A percentile compares a stretch with the other conserved stretches of the same genome.
phyloP scores from a whole-genome alignment of 768 basidiomycete genomes.

The Tulasnella sp. region DNA sequence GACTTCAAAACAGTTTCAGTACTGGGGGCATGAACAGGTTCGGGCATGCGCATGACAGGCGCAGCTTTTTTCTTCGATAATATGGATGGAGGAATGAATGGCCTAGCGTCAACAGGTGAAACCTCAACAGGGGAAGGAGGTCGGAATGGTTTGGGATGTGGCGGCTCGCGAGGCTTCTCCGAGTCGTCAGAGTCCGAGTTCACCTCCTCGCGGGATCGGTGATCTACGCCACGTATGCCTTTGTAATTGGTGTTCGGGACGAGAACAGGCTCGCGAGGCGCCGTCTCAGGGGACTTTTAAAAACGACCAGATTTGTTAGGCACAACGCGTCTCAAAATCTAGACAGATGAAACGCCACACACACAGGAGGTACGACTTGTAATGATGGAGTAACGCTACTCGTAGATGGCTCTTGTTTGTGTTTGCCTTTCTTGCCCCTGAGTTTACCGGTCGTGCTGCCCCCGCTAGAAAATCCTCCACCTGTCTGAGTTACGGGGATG shows the following conservation, averaged over 20 bases:
- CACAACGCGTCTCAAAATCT: not conserved
- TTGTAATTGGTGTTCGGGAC: not conserved
- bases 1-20: not conserved
- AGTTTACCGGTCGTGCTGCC: not conserved
- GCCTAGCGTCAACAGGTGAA: too few species aligned
- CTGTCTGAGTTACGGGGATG: not conserved
- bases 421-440: not conserved
- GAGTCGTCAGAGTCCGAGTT: slow-evolving; percentile 12
- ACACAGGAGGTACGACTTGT: not conserved
- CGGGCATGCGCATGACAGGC: not conserved
- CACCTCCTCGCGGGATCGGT: not conserved
- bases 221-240: not conserved
- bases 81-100: not conserved
- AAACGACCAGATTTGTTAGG: not conserved
- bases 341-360: not conserved
- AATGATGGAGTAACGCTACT: not conserved
- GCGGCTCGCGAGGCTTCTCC: not conserved
- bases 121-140: slow-evolving; percentile 4
- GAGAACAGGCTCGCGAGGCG: not conserved
- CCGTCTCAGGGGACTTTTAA: not conserved
- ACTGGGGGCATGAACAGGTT: not conserved
- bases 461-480: not conserved
- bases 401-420: not conserved
- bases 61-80: not conserved
- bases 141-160: slow-evolving; percentile 1